Evolutionary conservation across 345 rosid species (phyloP).

Genomic region (Capsella bursapastoris): DNA sequence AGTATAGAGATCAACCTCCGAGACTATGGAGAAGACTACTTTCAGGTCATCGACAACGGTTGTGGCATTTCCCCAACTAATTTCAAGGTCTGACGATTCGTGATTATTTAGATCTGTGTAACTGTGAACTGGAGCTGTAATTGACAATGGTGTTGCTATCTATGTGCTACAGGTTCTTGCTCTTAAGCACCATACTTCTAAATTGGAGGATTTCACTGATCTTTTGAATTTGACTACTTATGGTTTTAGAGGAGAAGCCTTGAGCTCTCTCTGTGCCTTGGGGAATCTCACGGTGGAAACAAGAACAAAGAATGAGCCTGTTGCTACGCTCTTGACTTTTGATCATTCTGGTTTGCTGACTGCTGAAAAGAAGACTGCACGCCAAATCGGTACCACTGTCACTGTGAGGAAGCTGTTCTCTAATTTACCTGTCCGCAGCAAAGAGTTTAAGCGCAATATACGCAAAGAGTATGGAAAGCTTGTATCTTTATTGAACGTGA

Average conservation of each 20-base stretch:
- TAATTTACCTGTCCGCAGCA: slow-evolving; percentile 89
- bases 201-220: slow-evolving; percentile 77
- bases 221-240: slow-evolving; percentile 78
- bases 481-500: slow-evolving; percentile 80
- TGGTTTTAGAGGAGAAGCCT: slow-evolving; percentile 97
- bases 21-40: slow-evolving; percentile 77
- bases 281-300: slow-evolving; percentile 87
- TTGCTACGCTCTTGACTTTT: slow-evolving; percentile 81
- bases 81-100: slow-evolving; percentile 60
- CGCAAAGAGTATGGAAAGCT: slow-evolving; percentile 95
- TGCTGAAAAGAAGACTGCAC: slow-evolving; percentile 74
- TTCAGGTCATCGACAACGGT: slow-evolving; percentile 95
- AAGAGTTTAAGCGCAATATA: slow-evolving; percentile 89
- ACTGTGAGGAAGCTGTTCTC: slow-evolving; percentile 85
- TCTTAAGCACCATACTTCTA: slow-evolving; percentile 94
- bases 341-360: slow-evolving; percentile 79
- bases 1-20: slow-evolving; percentile 77
- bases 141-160: background rate
- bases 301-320: slow-evolving; percentile 65
- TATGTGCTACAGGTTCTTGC: slow-evolving; percentile 66
- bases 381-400: slow-evolving; percentile 92
- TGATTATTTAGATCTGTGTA: background rate
- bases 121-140: background rate
- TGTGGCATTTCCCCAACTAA: slow-evolving; percentile 83
- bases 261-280: slow-evolving; percentile 89